Evolutionary conservation across 257 asterid species (phyloP).

Genomic region (Plantago elongata): DNA sequence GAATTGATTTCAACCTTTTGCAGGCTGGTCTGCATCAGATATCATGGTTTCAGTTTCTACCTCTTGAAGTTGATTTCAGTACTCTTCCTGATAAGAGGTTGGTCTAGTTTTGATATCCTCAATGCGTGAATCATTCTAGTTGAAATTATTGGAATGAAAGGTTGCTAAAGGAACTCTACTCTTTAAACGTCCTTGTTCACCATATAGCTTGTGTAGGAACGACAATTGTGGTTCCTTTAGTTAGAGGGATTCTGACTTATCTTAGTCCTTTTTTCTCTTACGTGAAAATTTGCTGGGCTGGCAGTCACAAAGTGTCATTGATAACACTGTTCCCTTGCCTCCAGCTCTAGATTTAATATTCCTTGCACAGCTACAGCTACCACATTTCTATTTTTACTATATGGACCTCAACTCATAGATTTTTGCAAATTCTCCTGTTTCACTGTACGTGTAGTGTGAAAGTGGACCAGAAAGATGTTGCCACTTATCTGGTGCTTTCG

Average conservation of each 20-base stretch:
- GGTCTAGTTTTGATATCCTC: slow-evolving; percentile 20
- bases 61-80: slow-evolving; percentile 63
- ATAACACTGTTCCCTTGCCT: background rate
- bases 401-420: slow-evolving; percentile 9
- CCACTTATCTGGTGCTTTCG: slow-evolving; percentile 64
- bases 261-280: background rate
- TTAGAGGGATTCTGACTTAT: background rate
- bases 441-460: slow-evolving; percentile 46
- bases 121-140: slow-evolving; percentile 10
- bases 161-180: slow-evolving; percentile 1
- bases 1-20: slow-evolving; percentile 20
- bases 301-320: background rate
- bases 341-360: too few species aligned
- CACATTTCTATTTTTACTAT: too few species aligned
- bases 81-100: slow-evolving; percentile 76
- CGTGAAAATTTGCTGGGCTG: background rate
- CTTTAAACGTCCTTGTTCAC: slow-evolving; percentile 8
- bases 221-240: background rate
- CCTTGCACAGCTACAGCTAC: too few species aligned
- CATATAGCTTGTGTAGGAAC: background rate
- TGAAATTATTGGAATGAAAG: slow-evolving; percentile 10
- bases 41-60: slow-evolving; percentile 99
- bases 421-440: slow-evolving; percentile 22
- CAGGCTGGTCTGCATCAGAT: slow-evolving; percentile 97
- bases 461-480: slow-evolving; percentile 71